A percentile compares a stretch with the other conserved stretches of the same genome.
Conservation (phyloP, 331 rosid species). For the Rhamnella rubrinervis region DNA sequence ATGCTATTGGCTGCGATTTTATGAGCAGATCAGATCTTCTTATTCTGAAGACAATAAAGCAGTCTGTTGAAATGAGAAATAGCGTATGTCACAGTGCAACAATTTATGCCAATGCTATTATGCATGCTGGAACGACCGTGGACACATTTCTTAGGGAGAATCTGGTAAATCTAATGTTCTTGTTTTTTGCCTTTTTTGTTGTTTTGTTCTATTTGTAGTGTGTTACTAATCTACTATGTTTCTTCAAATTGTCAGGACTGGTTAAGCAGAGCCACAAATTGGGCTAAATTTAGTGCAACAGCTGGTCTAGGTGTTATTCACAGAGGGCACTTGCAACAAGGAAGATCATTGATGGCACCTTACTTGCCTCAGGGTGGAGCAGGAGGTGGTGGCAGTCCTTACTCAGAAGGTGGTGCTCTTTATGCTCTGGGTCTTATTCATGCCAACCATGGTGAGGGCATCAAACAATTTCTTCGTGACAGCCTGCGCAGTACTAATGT, state of each 20-base stretch:
- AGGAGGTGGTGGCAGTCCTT: constrained; percentile 96
- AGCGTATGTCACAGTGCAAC: constrained; percentile 98
- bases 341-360: constrained; percentile 97
- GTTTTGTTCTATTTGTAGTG: constrained; percentile 12
- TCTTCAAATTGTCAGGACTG: constrained; percentile 62
- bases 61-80: constrained; percentile 98
- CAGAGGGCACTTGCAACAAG: constrained; percentile 95
- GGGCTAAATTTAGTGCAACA: constrained; percentile 98
- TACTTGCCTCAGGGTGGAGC: constrained; percentile 93
- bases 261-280: constrained; percentile 98
- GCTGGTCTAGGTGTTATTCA: constrained; percentile 99
- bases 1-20: constrained; percentile 21
- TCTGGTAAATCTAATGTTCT: constrained; percentile 49
- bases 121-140: constrained; percentile 99
- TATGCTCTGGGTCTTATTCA: constrained; percentile 97
- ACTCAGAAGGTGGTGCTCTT: constrained; percentile 96
- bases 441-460: constrained; percentile 98
- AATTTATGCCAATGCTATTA: constrained; percentile 89
- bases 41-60: constrained; percentile 92
- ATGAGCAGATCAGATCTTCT: constrained; percentile 85
- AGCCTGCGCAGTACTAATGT: constrained; percentile 88
- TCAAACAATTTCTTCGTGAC: constrained; percentile 92
- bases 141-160: constrained; percentile 95
- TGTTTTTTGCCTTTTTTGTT: background rate
- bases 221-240: background rate